Conservation (phyloP, 345 rosid genomes). For the Raphanus raphanistrum region DNA sequence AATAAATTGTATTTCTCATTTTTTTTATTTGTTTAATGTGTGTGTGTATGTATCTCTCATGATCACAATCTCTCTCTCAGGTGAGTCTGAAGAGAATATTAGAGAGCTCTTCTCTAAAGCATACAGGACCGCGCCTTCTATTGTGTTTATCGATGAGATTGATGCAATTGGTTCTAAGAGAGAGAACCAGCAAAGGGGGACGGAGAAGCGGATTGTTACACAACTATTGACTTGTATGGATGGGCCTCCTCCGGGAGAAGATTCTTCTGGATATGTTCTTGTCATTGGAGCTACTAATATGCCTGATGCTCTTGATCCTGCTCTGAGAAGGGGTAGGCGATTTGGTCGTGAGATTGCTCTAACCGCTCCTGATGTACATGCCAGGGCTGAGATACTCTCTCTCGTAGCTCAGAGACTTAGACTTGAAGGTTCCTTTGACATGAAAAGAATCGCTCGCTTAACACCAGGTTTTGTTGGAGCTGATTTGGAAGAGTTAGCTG, state of each 20-base stretch:
- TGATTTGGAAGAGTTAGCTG: slow-evolving; percentile 70
- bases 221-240: no score
- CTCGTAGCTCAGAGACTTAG: slow-evolving; percentile 61
- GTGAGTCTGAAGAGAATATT: no score
- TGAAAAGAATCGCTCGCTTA: slow-evolving; percentile 71
- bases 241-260: slow-evolving; percentile 9
- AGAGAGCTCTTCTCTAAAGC: no score
- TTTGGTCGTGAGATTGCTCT: slow-evolving; percentile 88
- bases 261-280: slow-evolving; percentile 62
- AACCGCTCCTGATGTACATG: slow-evolving; percentile 76
- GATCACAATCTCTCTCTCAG: no score
- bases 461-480: slow-evolving; percentile 99
- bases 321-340: slow-evolving; percentile 86
- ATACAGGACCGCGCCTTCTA: no score
- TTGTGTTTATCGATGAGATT: no score
- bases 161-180: no score
- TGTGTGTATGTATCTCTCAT: no score
- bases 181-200: no score
- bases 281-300: slow-evolving; percentile 96
- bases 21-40: no score
- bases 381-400: slow-evolving; percentile 77
- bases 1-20: no score
- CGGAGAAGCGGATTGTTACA: no score
- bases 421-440: slow-evolving; percentile 77
- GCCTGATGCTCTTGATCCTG: slow-evolving; percentile 89